A percentile compares a stretch with the other conserved stretches of the same genome.
phyloP scores from a whole-genome alignment of 176 grass and related monocot species.

The Hordeum marinum region DNA sequence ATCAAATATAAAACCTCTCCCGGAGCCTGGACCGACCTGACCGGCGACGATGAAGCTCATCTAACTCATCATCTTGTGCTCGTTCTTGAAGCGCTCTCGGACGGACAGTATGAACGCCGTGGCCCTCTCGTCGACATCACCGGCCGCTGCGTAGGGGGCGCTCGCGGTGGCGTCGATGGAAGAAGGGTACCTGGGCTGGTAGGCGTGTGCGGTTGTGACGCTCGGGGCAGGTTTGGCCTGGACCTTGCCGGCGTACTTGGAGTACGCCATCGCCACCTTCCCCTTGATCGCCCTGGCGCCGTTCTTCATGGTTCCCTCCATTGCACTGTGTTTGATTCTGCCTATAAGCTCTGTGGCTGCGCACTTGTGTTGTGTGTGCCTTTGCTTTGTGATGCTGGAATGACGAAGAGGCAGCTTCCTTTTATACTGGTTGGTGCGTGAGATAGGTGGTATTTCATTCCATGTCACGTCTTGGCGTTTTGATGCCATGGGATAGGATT shows the following conservation, averaged over 20 bases:
- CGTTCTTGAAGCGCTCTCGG: conserved; percentile 39
- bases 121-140: conserved; percentile 41
- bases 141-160: background rate
- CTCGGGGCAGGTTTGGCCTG: conserved; percentile 17
- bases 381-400: conserved; percentile 12
- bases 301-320: conserved; percentile 33
- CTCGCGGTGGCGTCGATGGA: background rate
- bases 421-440: conserved; percentile 11
- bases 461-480: background rate
- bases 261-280: conserved; percentile 25
- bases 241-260: conserved; percentile 17
- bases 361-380: background rate
- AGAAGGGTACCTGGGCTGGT: conserved; percentile 22
- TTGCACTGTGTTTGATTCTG: background rate
- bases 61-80: conserved; percentile 18
- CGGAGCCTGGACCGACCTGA: background rate
- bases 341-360: background rate
- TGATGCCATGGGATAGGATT: conserved; percentile 19
- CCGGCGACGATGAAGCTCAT: background rate
- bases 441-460: background rate
- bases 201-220: conserved; percentile 12
- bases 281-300: conserved; percentile 29
- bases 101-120: conserved; percentile 42
- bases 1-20: conserved; percentile 37
- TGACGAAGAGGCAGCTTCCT: background rate